These are phyloP conservation scores for Pleurotus cornucopiae DNA, from an alignment of 768 basidiomycete species.

Conservation along the genomic window DNA sequence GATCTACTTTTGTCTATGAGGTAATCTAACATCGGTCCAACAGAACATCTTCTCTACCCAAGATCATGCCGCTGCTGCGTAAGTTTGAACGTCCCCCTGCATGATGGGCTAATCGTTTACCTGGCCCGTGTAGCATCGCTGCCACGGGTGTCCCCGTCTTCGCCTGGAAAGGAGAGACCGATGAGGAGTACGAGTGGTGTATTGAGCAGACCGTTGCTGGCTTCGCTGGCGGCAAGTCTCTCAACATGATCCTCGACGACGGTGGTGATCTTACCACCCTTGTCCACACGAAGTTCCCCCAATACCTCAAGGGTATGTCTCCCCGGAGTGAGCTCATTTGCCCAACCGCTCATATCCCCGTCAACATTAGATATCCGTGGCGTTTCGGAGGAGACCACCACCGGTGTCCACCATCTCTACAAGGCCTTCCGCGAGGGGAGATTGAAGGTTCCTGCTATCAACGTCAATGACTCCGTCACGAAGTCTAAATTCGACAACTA, in stretches of 20 bases:
- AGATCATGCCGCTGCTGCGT: constrained; percentile 98
- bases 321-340: not conserved
- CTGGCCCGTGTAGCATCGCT: constrained; percentile 61
- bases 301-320: constrained; percentile 67
- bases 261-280: constrained; percentile 94
- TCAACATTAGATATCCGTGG: constrained; percentile 69
- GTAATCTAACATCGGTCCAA: not conserved
- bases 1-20: not conserved
- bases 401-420: constrained; percentile 99
- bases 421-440: constrained; percentile 95
- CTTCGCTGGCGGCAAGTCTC: constrained; percentile 78
- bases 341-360: constrained; percentile 3
- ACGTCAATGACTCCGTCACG: constrained; percentile 99
- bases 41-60: constrained; percentile 99
- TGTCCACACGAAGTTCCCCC: constrained; percentile 95
- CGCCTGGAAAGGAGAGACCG: constrained; percentile 99
- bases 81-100: constrained; percentile 25
- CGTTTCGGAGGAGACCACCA: constrained; percentile 98
- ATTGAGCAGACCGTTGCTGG: constrained; percentile 91
- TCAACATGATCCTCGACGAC: constrained; percentile 99
- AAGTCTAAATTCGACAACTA: constrained; percentile 99
- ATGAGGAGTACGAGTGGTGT: constrained; percentile 98
- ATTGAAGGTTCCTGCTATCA: constrained; percentile 97
- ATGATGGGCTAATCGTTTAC: not conserved
- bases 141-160: constrained; percentile 98